Percentiles rank a stretch among this genome's conserved stretches.
Conservation (phyloP, 177 flowering plant species). For the Telopea speciosissima region DNA sequence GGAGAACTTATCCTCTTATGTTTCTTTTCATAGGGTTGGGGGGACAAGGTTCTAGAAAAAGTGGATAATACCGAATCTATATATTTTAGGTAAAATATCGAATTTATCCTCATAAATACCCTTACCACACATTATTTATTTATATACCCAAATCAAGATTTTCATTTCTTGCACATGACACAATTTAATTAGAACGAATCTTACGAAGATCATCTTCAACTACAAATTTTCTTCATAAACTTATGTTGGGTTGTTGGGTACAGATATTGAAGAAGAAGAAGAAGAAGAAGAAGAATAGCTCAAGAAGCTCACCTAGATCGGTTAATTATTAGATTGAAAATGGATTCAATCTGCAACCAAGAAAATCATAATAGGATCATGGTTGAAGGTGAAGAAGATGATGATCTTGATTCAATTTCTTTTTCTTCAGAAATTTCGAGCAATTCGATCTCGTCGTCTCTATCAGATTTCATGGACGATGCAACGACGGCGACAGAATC, state of each 20-base stretch:
- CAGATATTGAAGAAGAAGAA: no score
- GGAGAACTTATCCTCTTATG: conserved; percentile 19
- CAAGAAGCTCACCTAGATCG: background rate
- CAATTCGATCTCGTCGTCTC: conserved; percentile 9
- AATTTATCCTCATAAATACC: no score
- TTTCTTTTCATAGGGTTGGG: conserved; percentile 9
- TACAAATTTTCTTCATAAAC: no score
- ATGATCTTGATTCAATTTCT: conserved; percentile 17
- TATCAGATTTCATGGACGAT: conserved; percentile 29
- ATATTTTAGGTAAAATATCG: no score
- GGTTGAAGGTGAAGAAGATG: conserved; percentile 6
- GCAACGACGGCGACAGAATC: conserved; percentile 20
- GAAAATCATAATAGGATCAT: conserved; percentile 28
- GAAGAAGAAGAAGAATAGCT: no score
- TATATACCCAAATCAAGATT: no score
- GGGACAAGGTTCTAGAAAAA: conserved; percentile 16
- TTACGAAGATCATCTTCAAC: no score
- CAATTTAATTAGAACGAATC: no score
- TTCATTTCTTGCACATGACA: no score
- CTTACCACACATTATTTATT: no score
- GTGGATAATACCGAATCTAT: conserved; percentile 28
- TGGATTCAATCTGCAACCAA: conserved; percentile 23
- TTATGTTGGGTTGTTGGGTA: no score
- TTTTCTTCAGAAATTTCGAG: conserved; percentile 22
- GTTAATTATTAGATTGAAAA: conserved; percentile 9